A percentile compares a stretch with the other conserved stretches of the same genome.
Conservation (phyloP, 805 yeast species). For the Barnettozyma californica region DNA sequence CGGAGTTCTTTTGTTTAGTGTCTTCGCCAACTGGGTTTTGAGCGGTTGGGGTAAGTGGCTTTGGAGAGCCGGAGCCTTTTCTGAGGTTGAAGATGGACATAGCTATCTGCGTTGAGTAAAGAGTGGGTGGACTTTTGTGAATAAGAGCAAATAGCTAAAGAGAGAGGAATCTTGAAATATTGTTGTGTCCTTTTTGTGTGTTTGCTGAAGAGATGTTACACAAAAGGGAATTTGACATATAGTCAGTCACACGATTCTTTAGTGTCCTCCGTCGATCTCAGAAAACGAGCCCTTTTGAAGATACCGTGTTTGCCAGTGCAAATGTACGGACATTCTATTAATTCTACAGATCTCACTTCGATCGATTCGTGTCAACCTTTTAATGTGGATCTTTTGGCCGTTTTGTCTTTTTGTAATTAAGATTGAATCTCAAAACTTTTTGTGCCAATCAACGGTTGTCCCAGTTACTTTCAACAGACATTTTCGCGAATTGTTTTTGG, state of each 20-base stretch:
- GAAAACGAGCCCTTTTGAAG: no score
- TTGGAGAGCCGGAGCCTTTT: slow-evolving; percentile 3
- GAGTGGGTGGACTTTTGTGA: not conserved
- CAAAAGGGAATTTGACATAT: not conserved
- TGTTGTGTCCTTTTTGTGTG: not conserved
- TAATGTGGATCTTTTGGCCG: no score
- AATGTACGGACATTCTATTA: no score
- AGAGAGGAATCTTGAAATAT: not conserved
- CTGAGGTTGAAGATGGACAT: slow-evolving; percentile 11
- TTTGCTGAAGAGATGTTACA: not conserved
- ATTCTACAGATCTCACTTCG: no score
- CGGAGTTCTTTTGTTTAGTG: not conserved
- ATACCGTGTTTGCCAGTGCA: no score
- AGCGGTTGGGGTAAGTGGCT: not conserved
- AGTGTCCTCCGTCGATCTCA: not conserved
- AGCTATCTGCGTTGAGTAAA: not conserved
- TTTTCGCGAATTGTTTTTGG: no score
- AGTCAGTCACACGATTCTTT: not conserved
- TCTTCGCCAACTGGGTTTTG: not conserved
- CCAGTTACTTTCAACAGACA: no score
- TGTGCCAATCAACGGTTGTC: no score
- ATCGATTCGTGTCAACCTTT: no score
- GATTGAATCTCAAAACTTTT: no score
- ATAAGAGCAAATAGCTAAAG: no score
- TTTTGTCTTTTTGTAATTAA: no score